A percentile compares a stretch with the other conserved stretches of the same genome.
Conservation (phyloP, 1,139 yeast genomes). For the Trichomonascaceae sp. region DNA sequence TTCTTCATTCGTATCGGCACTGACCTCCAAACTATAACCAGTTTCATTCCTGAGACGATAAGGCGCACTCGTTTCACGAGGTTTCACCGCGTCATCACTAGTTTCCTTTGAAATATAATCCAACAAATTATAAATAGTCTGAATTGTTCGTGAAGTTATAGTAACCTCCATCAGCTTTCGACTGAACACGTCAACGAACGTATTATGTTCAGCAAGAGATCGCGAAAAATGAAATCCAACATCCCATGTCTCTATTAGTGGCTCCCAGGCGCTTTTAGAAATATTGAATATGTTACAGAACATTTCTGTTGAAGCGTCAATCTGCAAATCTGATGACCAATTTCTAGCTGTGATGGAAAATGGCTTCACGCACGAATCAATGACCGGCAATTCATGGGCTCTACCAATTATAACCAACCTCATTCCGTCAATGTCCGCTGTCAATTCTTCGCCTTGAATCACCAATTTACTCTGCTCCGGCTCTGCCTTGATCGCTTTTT, state of each 20-base stretch:
- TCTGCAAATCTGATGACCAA: constrained; percentile 77
- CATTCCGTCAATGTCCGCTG: constrained; percentile 70
- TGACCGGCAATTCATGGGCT: constrained; percentile 85
- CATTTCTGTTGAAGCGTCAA: constrained; percentile 63
- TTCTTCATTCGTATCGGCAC: constrained; percentile 44
- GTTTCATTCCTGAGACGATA: constrained; percentile 79
- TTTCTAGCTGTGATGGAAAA: constrained; percentile 67
- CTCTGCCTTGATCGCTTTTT: background rate
- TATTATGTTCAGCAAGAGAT: constrained; percentile 37
- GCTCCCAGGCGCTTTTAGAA: constrained; percentile 95
- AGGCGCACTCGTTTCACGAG: constrained; percentile 79
- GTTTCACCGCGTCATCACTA: constrained; percentile 46
- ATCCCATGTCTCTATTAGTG: constrained; percentile 84
- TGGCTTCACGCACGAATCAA: constrained; percentile 73
- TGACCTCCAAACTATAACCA: constrained; percentile 69
- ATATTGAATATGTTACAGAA: constrained; percentile 80
- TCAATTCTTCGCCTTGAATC: constrained; percentile 61
- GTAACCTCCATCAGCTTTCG: constrained; percentile 74
- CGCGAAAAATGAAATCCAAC: constrained; percentile 65
- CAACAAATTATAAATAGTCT: constrained; percentile 36
- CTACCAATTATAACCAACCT: constrained; percentile 88
- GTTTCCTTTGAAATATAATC: constrained; percentile 70
- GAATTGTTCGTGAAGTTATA: constrained; percentile 64
- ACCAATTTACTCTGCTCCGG: background rate
- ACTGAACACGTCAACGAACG: constrained; percentile 62